These are phyloP conservation scores for Quercus mongolica DNA, from an alignment of 306 rosid genomes.

Conservation along the genomic window DNA sequence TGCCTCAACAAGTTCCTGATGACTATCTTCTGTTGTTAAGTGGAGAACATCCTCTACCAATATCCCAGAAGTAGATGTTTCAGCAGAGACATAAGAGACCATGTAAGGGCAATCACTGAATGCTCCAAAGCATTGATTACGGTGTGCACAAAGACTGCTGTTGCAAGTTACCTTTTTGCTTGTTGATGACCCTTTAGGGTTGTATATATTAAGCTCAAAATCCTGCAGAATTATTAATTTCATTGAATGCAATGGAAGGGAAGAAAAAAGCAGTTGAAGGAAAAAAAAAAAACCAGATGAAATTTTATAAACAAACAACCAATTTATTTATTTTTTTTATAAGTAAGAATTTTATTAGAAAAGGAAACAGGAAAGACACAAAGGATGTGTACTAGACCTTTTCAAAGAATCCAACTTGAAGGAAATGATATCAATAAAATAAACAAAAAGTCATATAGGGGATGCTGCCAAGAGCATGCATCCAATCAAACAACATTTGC, in stretches of 20 bases:
- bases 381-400: too few relatives aligned
- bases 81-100: conserved; percentile 87
- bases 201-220: conserved; percentile 70
- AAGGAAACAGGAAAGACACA: too few relatives aligned
- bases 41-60: conserved; percentile 84
- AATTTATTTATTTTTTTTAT: too few relatives aligned
- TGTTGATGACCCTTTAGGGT: conserved; percentile 73
- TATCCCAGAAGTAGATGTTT: conserved; percentile 83
- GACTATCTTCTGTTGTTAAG: conserved; percentile 53
- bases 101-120: conserved; percentile 74
- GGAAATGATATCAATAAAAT: too few relatives aligned
- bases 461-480: too few relatives aligned
- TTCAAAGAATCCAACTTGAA: too few relatives aligned
- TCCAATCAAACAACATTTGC: too few relatives aligned
- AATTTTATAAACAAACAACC: too few relatives aligned
- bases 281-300: background rate
- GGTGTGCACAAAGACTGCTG: conserved; percentile 58
- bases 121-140: conserved; percentile 53
- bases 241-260: background rate
- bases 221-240: conserved; percentile 42
- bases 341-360: too few relatives aligned
- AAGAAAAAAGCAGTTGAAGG: background rate
- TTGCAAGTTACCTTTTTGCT: conserved; percentile 79
- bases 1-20: conserved; percentile 60
- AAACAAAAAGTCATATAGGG: too few relatives aligned